phyloP scores from a whole-genome alignment of 352 stramenopile genomes.

The Thalassiosira ordinaria region DNA sequence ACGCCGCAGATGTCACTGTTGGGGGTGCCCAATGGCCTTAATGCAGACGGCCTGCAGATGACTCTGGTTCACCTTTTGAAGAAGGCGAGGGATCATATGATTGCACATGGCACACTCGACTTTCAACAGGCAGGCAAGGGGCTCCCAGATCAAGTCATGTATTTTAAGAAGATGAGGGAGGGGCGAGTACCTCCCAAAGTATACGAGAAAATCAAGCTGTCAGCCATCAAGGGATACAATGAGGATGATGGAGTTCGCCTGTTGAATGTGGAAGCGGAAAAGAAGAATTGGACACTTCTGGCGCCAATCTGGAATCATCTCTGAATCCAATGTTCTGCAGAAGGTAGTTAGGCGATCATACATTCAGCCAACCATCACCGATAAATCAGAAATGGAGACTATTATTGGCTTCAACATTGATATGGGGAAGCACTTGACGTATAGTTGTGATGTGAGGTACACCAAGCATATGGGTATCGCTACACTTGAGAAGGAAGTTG shows the following conservation, averaged over 20 bases:
- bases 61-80: neutral
- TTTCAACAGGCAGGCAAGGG: neutral
- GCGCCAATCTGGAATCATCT: neutral
- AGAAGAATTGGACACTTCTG: neutral
- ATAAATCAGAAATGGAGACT: neutral
- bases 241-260: neutral
- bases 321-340: neutral
- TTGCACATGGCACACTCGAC: neutral
- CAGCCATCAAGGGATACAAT: neutral
- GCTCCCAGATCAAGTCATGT: neutral
- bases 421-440: neutral
- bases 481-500: neutral
- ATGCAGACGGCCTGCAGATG: neutral
- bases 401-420: neutral
- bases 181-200: neutral
- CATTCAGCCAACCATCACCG: neutral
- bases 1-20: neutral
- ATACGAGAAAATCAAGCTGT: neutral
- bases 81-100: neutral
- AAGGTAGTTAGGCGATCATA: neutral
- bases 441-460: neutral
- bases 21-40: neutral
- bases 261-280: neutral
- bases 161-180: neutral
- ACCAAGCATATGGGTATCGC: neutral